Base-by-base conservation (phyloP, 2,329 filamentous ascomycete genomes). In the Fusarium bactridioides region DNA sequence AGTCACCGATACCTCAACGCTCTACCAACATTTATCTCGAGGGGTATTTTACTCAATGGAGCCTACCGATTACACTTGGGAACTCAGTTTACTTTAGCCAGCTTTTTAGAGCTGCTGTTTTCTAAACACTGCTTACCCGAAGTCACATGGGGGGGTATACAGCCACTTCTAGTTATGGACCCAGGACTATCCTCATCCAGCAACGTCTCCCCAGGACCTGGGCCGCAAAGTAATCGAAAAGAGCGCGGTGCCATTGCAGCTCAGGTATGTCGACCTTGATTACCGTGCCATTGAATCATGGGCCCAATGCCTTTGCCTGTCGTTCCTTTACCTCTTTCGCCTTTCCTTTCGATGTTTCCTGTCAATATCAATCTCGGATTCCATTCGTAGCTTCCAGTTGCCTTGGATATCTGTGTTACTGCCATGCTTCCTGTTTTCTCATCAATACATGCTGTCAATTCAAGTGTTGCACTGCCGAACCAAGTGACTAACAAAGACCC, bases 231-330 rank as follows among this genome's bases (percentile, higher is more conserved):
- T 40, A 79, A 77, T 68, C 78, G 80, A 64, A 83, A 83, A 69
- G 81, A 82, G 66, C 80, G 81, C 64, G 81, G 81, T 66, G 79
- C 80, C 29, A 83, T 83, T 75, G 81, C 81, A 69, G 80, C 81
- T 55, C 80, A 82, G 79, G 80, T 83, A 77, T 70, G 76, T 74
- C 63, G 40, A 13, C 38, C 40, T 54, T 38, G 33, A 27, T 47
- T 40, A 33, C 15, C 15, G 25, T 50, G 29, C 29, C 37, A 25
- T 58, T 48, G n/a, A 33, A 27, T 18, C 15, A 33, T 15, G 47
- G 15, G 25, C 43, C 27, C 19, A 41, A 25, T 33, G 33, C 35
- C 25, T 19, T 8, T 35, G 12, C 25, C 50, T 57, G 37, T 59
- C 43, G 10, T 19, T 35, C 31, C 23, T 47, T 44, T 23, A 19